Base-by-base conservation (phyloP, 148 eudicot species). In the Rhododendron kiyosumense region DNA sequence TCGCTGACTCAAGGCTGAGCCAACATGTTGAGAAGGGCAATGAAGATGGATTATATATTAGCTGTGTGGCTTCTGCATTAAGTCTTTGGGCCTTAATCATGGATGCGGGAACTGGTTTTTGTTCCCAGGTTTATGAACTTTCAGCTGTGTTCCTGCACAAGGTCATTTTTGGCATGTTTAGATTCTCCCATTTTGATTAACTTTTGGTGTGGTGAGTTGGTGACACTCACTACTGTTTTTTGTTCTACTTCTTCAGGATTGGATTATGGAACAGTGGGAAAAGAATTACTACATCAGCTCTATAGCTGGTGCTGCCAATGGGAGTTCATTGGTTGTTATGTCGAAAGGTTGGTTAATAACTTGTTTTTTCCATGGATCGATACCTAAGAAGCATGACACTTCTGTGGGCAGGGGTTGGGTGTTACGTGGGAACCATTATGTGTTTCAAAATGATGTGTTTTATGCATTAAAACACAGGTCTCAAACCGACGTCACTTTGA, bases 41-140 rank as follows among this genome's bases (percentile, higher is more conserved):
- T 81, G 98, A 93, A 92, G 98, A 95, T 86, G 95, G 95, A 78
- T 83, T 95, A 57, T 90, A 88, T 74, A 93, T 95, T 82, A 95
- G 96, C 76, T 94, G 96, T 87, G 98, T 95, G 84, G 96, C 98
- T 59, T 95, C 98, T 7, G 87, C 96, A 36, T 81, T 94, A 36
- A 95, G 90, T 89, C 92, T 95, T 48, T 94, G 98, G 98, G 98
- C 98, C 88, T 82, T 95, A 73, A 95, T 94, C 73, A 95, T 95
- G 98, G 98, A 95, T 87, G 98, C 98, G 20, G 95, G 98, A 87
- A 95, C 96, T 4, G 96, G 96, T 81, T 95, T 95, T 87, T 77
- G 79, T 84, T 86, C 91, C 22, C 98, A 95, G 86, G 98, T 93
- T 85, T 94, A 94, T 92, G 98, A 95, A 84, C 89, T 95, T 63